Evolutionary conservation across 495 filamentous ascomycete genomes (phyloP).

Genomic region (Annulohypoxylon stygium): DNA sequence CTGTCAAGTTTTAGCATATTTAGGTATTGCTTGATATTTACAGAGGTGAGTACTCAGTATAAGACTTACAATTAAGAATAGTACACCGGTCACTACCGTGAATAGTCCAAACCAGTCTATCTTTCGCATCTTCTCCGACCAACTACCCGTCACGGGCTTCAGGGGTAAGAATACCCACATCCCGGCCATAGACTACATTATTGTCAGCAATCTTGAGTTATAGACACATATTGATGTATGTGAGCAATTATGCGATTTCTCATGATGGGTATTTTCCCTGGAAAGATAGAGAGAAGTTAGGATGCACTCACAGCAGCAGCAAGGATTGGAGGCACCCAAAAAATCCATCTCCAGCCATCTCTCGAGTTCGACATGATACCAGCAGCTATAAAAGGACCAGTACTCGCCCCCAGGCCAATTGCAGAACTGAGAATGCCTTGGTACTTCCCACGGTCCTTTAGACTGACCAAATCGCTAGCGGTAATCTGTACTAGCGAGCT

Average conservation of each 20-base stretch:
- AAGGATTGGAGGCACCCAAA: slow-evolving; percentile 11
- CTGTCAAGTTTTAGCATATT: background rate
- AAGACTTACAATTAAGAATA: slow-evolving; percentile 18
- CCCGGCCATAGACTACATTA: background rate
- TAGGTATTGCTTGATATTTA: background rate
- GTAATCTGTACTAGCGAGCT: slow-evolving; percentile 53
- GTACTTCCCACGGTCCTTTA: slow-evolving; percentile 54
- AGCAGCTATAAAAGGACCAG: slow-evolving; percentile 80
- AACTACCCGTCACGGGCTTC: slow-evolving; percentile 7
- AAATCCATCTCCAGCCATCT: slow-evolving; percentile 19
- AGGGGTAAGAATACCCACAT: slow-evolving; percentile 12
- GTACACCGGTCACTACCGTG: slow-evolving; percentile 2
- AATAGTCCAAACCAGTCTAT: slow-evolving; percentile 13
- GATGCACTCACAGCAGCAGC: slow-evolving; percentile 4
- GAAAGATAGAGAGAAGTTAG: too few species aligned
- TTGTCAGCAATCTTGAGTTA: background rate
- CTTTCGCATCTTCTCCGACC: slow-evolving; percentile 8
- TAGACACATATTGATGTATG: background rate
- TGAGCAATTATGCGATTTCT: background rate
- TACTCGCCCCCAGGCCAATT: slow-evolving; percentile 74
- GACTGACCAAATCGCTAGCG: slow-evolving; percentile 53
- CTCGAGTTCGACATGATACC: slow-evolving; percentile 29
- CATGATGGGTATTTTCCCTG: too few species aligned
- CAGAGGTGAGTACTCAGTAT: background rate
- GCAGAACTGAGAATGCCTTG: slow-evolving; percentile 64